Evolutionary conservation across 73 alveolate species (phyloP), one percentile per base, ranked within the genome.

Genomic region (Effrenium voratum): DNA sequence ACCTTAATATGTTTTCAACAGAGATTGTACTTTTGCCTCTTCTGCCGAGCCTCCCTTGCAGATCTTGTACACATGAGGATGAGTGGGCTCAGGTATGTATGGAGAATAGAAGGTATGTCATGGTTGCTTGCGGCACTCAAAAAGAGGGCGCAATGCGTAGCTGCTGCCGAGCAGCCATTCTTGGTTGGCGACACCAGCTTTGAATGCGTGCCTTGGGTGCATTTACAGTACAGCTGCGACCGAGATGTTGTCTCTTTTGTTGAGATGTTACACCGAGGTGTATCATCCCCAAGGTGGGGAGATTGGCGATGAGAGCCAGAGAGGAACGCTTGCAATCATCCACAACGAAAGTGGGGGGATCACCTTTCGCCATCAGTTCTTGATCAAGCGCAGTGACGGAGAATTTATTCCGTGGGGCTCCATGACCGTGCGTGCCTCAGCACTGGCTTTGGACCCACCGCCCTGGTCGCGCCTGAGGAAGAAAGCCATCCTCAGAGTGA

Each of bases 71-170:
- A n/a, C n/a, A n/a, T n/a, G n/a, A n/a, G n/a, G n/a, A n/a, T n/a
- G n/a, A n/a, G n/a, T n/a, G n/a, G n/a, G n/a, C 13, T n/a, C 34
- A 82, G 92, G 92, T 82, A 82, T 34, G 92, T 82, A 26, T 82
- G 92, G 92, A 46, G 49, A 38, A 82, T 82, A 26, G 92, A 82
- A 82, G 92, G 92, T 34, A 82, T 82, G 92, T 82, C 92, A 49
- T 82, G 92, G 92, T 49, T 82, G 75, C 75, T 82, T 82, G 92
- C 73, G 47, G 92, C 92, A 49, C 92, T 82, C 92, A 82, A 82
- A 73, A 82, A 82, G 92, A 82, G 92, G 75, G 75, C 75, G 38
- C 92, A 82, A 82, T 82, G 75, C 19, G 92, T 82, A 40, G 92
- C 92, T 50, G 92, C 92, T n/a, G 92, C 92, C 12, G 92, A 82